Base-by-base conservation (phyloP, 2,329 filamentous ascomycete species). In the Botrytis pseudocinerea region DNA sequence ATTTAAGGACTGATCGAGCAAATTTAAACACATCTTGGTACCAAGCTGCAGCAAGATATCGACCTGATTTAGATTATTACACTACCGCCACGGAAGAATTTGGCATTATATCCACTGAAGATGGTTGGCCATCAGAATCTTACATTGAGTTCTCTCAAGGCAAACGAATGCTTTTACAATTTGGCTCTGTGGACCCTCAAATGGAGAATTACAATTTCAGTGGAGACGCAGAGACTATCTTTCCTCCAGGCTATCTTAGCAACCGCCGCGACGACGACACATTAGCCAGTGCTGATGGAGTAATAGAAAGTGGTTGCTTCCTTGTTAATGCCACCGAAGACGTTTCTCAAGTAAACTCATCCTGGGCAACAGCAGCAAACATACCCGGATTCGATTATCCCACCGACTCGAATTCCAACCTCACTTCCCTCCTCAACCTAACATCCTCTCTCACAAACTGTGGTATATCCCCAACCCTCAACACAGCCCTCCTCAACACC, bases 91-190 rank as follows among this genome's bases (percentile, higher is more conserved):
- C 60, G 4, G 72, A 74, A 22, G 40, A 76, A 42, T 73, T 78
- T 62, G 75, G 80, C 4, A 82, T 83, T 28, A 76, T 80, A 12
- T 83, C 83, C 32, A 91, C 89, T 0, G 78, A 83, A 0, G 84
- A 90, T 80, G 90, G 90, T 18, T 92, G 90, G 90, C 90, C 90
- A 0, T 87, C 85, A n/a, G 86, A 88, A 76, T 84, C 85, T 32
- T 89, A 85, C 76, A 80, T 91, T 48, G 87, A 89, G 76, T 84
- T 90, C 62, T 82, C 83, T 2, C 82, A 84, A 64, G 83, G 84
- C n/a, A 85, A 85, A 75, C 83, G 90, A 46, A 76, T 91, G 2
- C 77, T 92, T 2, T 79, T 87, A 14, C 84, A 85, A 54, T 89
- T 87, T 78, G 89, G 89, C 1, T 82, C 79, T 0, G 79, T 91